Base-by-base conservation (phyloP, 164 flowering plant species). In the Aristolochia californica region DNA sequence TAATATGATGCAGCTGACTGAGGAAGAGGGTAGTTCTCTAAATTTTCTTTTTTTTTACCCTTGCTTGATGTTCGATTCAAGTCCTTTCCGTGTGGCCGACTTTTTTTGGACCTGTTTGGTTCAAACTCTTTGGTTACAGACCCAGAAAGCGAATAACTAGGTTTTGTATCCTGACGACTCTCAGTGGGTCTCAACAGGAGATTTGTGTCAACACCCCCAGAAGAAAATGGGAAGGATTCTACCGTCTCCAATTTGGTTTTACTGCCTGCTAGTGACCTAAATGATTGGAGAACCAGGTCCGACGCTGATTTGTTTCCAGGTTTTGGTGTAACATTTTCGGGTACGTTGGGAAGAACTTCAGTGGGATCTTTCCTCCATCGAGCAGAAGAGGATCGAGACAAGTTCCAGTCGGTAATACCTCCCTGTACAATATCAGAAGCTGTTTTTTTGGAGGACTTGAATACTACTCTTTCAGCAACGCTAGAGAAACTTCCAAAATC, bases 1-100 rank as follows among this genome's bases (percentile, higher is more conserved):
- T 79, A 83, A 56, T 76, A 83, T 25, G 75, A 68, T 53, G 88
- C 88, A 28, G 87, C 87, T 30, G 82, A 75, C 22, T 69, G 81
- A 62, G 83, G 81, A 45, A 81, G 82, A 12, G 78, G 69, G 47
- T 72, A 64, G 52, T 49, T 65, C 5, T 74, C 65, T 51, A 70
- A 57, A 59, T 61, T 59, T 17, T 57, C 62, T 56, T 55, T 67
- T 15, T 26, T 68, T 45, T 77, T 47, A 47, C 55, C 62, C n/a
- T n/a, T n/a, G n/a, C n/a, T n/a, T n/a, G n/a, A n/a, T 48, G 64
- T 77, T 68, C 69, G 80, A 63, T 26, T 53, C 7, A 24, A 43
- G 22, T 40, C 43, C 16, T 12, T 43, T 18, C 26, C 44, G 25
- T 1, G 15, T 5, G 53, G 20, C n/a, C n/a, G n/a, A n/a, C n/a